Evolutionary conservation across 441 rosid genomes (phyloP).

Genomic region (Populus hybrid): DNA sequence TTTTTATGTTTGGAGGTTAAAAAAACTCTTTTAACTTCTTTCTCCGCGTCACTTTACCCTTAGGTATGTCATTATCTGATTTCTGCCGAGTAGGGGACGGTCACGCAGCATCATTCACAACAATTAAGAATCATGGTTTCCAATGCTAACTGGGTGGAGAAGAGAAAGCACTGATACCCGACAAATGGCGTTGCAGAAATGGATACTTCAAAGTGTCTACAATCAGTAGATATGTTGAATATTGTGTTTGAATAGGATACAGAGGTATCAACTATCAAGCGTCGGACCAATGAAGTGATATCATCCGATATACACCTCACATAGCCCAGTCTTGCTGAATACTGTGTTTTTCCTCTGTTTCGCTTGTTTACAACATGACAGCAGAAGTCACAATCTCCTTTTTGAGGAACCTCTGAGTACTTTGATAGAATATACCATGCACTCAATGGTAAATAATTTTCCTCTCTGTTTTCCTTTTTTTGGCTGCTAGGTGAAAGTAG

Average conservation of each 20-base stretch:
- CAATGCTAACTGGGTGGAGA: conserved; percentile 3
- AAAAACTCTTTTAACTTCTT: neutral
- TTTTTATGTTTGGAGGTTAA: neutral
- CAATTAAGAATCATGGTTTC: neutral
- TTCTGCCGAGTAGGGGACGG: neutral
- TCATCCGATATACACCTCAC: neutral
- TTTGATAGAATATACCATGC: neutral
- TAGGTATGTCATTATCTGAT: neutral
- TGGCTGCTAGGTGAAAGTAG: neutral
- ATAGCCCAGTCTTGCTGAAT: neutral
- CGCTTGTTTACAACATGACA: neutral
- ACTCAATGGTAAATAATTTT: neutral
- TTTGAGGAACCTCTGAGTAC: neutral
- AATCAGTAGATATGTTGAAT: neutral
- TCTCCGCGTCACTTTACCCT: neutral
- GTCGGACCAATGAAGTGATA: neutral
- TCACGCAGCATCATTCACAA: neutral
- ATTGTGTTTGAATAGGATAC: neutral
- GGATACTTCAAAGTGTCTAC: neutral
- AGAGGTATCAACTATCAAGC: neutral
- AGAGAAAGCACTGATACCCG: neutral
- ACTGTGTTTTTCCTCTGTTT: neutral
- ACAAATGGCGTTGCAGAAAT: neutral
- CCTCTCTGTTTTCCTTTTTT: neutral
- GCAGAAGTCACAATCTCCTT: neutral